Percentiles rank a stretch among this genome's conserved stretches.
Conservation (phyloP, 2,329 filamentous ascomycete species). For the Phialocephala subalpina region DNA sequence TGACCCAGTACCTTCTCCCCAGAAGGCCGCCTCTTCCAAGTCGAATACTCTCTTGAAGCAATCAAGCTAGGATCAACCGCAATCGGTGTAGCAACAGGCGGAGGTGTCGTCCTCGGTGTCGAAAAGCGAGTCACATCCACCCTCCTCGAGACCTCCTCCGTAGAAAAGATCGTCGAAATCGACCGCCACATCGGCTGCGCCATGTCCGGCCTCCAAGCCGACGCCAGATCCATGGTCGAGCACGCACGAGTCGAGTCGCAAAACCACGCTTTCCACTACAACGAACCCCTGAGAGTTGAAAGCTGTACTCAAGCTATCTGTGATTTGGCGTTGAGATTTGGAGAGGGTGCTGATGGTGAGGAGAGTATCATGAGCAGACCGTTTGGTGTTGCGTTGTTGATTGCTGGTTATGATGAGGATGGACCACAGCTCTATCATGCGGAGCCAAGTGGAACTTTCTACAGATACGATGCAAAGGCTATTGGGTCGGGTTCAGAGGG, state of each 20-base stretch:
- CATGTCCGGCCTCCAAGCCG: constrained; percentile 97
- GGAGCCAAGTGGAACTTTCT: constrained; percentile 97
- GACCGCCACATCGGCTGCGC: constrained; percentile 98
- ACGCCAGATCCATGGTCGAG: constrained; percentile 97
- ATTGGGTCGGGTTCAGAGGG: constrained; percentile 98
- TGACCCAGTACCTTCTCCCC: constrained; percentile 93
- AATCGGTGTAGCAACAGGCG: constrained; percentile 95
- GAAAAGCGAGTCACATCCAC: constrained; percentile 99
- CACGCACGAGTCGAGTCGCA: constrained; percentile 98
- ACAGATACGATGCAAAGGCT: constrained; percentile 98
- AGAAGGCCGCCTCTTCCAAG: constrained; percentile 99
- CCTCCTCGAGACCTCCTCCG: constrained; percentile 94
- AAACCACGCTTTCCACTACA: constrained; percentile 98
- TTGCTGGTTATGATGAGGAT: constrained; percentile 97
- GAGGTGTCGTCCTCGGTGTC: constrained; percentile 95
- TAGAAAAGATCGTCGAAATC: constrained; percentile 99
- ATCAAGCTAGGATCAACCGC: constrained; percentile 99
- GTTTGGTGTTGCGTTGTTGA: constrained; percentile 95
- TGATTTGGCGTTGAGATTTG: constrained; percentile 93
- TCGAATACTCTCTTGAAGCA: constrained; percentile 99
- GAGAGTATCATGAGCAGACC: constrained; percentile 99
- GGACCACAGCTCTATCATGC: constrained; percentile 97
- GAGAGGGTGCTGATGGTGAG: constrained; percentile 95
- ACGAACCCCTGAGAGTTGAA: constrained; percentile 93
- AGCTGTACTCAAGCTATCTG: constrained; percentile 99